Base-by-base conservation (phyloP, 331 rosid genomes). In the Dryas integrifolia region DNA sequence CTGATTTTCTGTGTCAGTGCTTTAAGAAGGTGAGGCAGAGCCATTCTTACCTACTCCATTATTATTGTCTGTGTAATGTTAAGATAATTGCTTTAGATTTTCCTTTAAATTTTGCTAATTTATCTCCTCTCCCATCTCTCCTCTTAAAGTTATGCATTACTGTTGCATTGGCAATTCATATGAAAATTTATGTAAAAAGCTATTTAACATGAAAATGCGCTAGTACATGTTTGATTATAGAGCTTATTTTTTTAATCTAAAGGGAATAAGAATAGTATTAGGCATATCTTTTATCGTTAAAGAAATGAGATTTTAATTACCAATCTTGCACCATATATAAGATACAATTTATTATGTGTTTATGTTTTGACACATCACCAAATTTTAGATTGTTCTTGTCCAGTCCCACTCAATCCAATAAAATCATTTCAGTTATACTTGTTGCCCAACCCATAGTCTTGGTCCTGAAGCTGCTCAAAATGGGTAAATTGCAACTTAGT, bases 1-100 rank as follows among this genome's bases (percentile, higher is more conserved):
- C 99, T 52, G 99, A 95, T 88, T 95, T 95, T 86, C 81, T 95
- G 76, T 89, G 90, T 70, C 99, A 95, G 77, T 95, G 99, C 86
- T 95, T 95, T 85, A 88, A 92, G 90, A 95, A 95, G 99, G 99
- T 92, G 85, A 82, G 81, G 43, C 72, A 39, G 39, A 70, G 79
- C 57, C 71, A 62, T 67, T 26, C 63, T 77, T 63, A 35, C 62
- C 52, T 55, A 57, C 13, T 73, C 52, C 57, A 49, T 46, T 40
- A 39, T 52, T 55, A 58, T 78, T 79, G 46, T 69, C 75, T 81
- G 48, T 41, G 44, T 64, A 59, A 21, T 30, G 15, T 64, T 74
- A 53, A 59, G 44, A 65, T 78, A 63, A 65, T 80, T 50, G 39
- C 16, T 5, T 67, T 16, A 72, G 35, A 44, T 69, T 65, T 44